Percentiles rank a stretch among this genome's conserved stretches.
phyloP scores from a whole-genome alignment of 306 rosid species.

The Coriaria nepalensis region DNA sequence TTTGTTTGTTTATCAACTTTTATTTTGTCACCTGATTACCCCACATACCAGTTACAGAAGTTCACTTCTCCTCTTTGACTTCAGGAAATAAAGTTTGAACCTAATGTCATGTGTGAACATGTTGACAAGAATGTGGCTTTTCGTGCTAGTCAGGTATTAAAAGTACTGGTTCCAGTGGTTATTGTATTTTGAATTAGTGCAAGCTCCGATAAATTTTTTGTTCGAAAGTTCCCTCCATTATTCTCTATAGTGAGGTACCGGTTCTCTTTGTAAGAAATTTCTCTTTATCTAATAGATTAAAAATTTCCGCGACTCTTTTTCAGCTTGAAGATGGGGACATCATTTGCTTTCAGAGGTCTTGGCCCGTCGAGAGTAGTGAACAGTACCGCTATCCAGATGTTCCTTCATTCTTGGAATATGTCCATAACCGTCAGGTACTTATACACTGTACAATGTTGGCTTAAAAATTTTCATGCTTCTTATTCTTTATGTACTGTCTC shows the following conservation, averaged over 20 bases:
- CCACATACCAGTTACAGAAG: neutral
- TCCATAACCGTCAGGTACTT: constrained; percentile 82
- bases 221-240: too few species aligned
- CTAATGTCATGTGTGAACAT: constrained; percentile 72
- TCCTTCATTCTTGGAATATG: constrained; percentile 76
- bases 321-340: constrained; percentile 96
- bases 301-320: constrained; percentile 5
- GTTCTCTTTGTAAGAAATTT: neutral
- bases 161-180: neutral
- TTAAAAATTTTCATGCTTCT: too few species aligned
- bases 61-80: neutral
- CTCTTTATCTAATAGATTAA: too few species aligned
- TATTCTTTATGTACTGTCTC: too few species aligned
- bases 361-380: constrained; percentile 23
- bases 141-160: constrained; percentile 55
- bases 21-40: neutral
- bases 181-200: too few species aligned
- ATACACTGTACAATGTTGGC: neutral
- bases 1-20: neutral
- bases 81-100: constrained; percentile 86
- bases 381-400: constrained; percentile 59
- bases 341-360: constrained; percentile 71
- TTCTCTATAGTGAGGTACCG: too few species aligned
- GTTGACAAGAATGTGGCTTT: constrained; percentile 50
- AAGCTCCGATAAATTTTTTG: too few species aligned